Conservation (phyloP, 352 stramenopile species). For the Phytophthora rubi region DNA sequence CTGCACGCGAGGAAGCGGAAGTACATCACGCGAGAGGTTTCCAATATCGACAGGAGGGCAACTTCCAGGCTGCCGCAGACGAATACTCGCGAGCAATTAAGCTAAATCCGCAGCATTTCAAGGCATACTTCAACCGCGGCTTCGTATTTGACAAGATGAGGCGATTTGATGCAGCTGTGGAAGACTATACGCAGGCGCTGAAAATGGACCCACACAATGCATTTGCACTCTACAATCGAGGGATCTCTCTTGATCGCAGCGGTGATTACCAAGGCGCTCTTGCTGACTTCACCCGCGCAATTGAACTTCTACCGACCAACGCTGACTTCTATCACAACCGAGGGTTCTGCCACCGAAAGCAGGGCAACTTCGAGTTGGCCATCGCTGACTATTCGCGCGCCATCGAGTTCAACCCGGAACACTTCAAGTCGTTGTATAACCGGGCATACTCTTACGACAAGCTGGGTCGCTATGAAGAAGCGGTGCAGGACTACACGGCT, state of each 20-base stretch:
- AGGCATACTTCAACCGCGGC: slow-evolving; percentile 89
- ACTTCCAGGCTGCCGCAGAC: slow-evolving; percentile 77
- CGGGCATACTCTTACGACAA: slow-evolving; percentile 89
- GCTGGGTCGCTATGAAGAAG: slow-evolving; percentile 66
- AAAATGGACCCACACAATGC: slow-evolving; percentile 73
- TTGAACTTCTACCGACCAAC: slow-evolving; percentile 76
- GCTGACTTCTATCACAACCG: slow-evolving; percentile 88
- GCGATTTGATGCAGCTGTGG: slow-evolving; percentile 76
- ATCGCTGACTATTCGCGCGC: slow-evolving; percentile 83
- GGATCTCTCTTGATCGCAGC: slow-evolving; percentile 85
- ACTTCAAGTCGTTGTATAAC: slow-evolving; percentile 93
- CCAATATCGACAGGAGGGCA: slow-evolving; percentile 75
- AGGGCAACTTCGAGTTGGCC: slow-evolving; percentile 78
- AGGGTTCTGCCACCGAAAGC: slow-evolving; percentile 85
- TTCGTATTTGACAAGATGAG: slow-evolving; percentile 88
- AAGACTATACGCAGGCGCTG: slow-evolving; percentile 79
- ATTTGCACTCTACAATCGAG: slow-evolving; percentile 85
- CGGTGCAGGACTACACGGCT: slow-evolving; percentile 79
- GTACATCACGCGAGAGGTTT: slow-evolving; percentile 72
- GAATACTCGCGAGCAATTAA: slow-evolving; percentile 84
- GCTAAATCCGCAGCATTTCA: slow-evolving; percentile 85
- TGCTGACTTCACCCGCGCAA: slow-evolving; percentile 79
- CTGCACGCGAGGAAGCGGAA: slow-evolving; percentile 48
- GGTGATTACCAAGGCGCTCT: slow-evolving; percentile 87
- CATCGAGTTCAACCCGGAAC: slow-evolving; percentile 66